Percentiles rank a stretch among this genome's conserved stretches.
Evolutionary conservation across 352 stramenopile species (phyloP).

Genomic region (Halophytophthora polymorphica): DNA sequence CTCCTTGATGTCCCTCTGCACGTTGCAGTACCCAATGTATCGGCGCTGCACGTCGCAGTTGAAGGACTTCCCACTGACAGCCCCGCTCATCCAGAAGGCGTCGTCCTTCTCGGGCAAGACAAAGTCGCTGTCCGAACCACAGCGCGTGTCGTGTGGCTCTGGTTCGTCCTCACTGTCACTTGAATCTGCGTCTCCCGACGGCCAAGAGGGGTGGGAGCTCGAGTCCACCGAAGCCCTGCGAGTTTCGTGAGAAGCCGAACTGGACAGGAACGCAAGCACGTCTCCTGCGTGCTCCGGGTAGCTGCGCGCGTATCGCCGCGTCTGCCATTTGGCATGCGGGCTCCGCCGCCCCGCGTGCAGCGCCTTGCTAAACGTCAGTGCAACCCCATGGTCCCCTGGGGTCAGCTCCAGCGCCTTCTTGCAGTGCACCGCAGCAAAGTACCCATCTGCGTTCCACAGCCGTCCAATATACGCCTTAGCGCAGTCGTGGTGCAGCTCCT

Average conservation of each 20-base stretch:
- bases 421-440: slow-evolving; percentile 62
- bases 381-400: slow-evolving; percentile 36
- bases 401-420: slow-evolving; percentile 63
- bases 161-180: slow-evolving; percentile 26
- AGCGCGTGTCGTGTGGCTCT: slow-evolving; percentile 11
- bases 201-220: slow-evolving; percentile 12
- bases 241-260: slow-evolving; percentile 1
- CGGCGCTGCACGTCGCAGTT: slow-evolving; percentile 68
- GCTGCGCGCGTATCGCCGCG: slow-evolving; percentile 37
- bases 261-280: slow-evolving; percentile 32
- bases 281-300: slow-evolving; percentile 47
- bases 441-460: slow-evolving; percentile 63
- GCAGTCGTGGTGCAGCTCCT: slow-evolving; percentile 56
- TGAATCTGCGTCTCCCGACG: slow-evolving; percentile 26
- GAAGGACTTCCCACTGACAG: slow-evolving; percentile 33
- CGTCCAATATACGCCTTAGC: slow-evolving; percentile 66
- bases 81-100: slow-evolving; percentile 52
- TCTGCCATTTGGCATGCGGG: slow-evolving; percentile 38
- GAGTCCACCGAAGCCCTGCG: slow-evolving; percentile 1
- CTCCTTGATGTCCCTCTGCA: slow-evolving; percentile 91
- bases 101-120: slow-evolving; percentile 30
- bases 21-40: slow-evolving; percentile 87
- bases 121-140: slow-evolving; percentile 9
- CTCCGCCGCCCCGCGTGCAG: slow-evolving; percentile 41
- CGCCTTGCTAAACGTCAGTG: slow-evolving; percentile 58